Base-by-base conservation (phyloP, 768 basidiomycete genomes). In the Mycena sanguinolenta region DNA sequence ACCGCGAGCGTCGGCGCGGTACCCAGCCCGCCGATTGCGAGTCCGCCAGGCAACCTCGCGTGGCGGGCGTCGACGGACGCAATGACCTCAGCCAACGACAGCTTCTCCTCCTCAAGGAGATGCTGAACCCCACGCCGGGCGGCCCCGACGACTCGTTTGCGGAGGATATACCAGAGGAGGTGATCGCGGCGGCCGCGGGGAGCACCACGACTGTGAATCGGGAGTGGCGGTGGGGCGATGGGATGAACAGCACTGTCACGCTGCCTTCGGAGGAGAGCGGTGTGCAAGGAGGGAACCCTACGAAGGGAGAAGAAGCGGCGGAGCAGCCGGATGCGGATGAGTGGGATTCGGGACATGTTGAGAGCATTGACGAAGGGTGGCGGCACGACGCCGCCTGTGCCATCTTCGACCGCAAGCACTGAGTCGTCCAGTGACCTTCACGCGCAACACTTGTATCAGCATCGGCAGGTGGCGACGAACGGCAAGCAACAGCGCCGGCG, bases 41-140 rank as follows among this genome's bases (percentile, higher is more conserved):
- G 82, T 39, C 83, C 85, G 0, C 81, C 84, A 8, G 74, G 77
- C 36, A 77, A 61, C 21, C 80, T 67, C 70, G 81, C 86, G n/a
- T 96, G 95, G 94, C 84, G 92, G 2, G 92, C 92, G 0, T 93
- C 94, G 8, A 92, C 93, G 0, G 95, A 3, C 85, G 93, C 55
- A 91, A 95, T 72, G 95, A 96, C 75, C 87, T 97, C 61, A 94
- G 90, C 71, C 90, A 92, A 67, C 87, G 95, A 9, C 95, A 97
- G 78, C 84, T 97, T 1, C 83, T 88, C 32, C 83, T 97, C 16
- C 83, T 97, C 30, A 87, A 90, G 34, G 93, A 95, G 72, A 96
- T 97, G 90, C 85, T 97, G 69, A 83, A 82, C 27, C 63, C 67
- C 6, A 34, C 28, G 28, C 54, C 60, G 4, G 58, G 57, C 9